A percentile compares a stretch with the other conserved stretches of the same genome.
Conservation (phyloP, 805 yeast species). For the Kazachstania viticola region DNA sequence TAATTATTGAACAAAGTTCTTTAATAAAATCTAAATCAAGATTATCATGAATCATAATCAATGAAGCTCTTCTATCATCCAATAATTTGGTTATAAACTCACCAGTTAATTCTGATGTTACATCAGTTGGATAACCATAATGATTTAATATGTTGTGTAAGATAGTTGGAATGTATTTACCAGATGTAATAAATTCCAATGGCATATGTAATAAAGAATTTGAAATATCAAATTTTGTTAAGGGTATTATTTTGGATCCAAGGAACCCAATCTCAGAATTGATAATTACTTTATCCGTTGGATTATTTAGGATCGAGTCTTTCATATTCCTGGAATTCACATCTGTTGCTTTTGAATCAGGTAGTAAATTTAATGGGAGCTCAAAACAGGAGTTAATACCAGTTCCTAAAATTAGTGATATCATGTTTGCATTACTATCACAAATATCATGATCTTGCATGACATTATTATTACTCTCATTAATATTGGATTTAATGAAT, state of each 20-base stretch:
- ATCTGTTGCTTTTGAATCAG: conserved; percentile 6
- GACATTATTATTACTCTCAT: conserved; percentile 12
- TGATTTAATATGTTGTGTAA: conserved; percentile 9
- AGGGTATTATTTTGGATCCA: conserved; percentile 10
- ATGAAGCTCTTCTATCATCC: no score
- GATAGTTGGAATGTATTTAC: conserved; percentile 19
- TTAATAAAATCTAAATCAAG: conserved; percentile 7
- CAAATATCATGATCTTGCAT: no score
- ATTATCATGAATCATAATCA: not conserved
- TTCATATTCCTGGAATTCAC: not conserved
- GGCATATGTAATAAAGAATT: conserved; percentile 13
- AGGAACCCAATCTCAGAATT: conserved; percentile 23
- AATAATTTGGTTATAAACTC: conserved; percentile 2
- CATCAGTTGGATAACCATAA: conserved; percentile 5
- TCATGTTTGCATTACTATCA: conserved; percentile 12
- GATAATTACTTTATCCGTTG: conserved; percentile 11
- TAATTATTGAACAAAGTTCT: conserved; percentile 8
- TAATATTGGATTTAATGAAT: conserved; percentile 6
- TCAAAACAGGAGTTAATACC: conserved; percentile 46
- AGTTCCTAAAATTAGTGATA: conserved; percentile 59
- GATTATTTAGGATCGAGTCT: not conserved
- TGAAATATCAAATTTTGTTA: conserved; percentile 12
- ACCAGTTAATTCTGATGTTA: not conserved
- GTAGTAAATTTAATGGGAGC: conserved; percentile 10
- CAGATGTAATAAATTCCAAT: conserved; percentile 19